Evolutionary conservation across 805 yeast genomes (phyloP).

Genomic region (Tetrapisispora arboricola): DNA sequence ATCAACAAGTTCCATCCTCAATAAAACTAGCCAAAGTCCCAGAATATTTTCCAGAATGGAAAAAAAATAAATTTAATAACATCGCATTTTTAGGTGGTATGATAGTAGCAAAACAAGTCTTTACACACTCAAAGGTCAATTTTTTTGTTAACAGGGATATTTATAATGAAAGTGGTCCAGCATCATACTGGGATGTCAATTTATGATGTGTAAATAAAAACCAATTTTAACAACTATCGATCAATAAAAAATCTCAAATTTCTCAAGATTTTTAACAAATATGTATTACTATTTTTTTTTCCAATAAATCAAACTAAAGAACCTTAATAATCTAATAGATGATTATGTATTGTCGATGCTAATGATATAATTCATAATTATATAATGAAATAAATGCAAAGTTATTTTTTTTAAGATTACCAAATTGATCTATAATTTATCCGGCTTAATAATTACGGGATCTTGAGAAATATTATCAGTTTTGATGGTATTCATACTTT

Average conservation of each 20-base stretch:
- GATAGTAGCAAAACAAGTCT: slow-evolving; percentile 78
- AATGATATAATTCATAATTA: background rate
- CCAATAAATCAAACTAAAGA: too few relatives aligned
- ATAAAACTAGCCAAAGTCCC: slow-evolving; percentile 63
- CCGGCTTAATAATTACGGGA: slow-evolving; percentile 71
- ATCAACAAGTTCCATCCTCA: slow-evolving; percentile 70
- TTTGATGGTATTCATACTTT: background rate
- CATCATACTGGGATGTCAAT: slow-evolving; percentile 62
- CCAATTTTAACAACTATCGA: background rate
- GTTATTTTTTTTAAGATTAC: background rate
- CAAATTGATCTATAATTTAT: slow-evolving; percentile 40
- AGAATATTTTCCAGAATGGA: slow-evolving; percentile 94
- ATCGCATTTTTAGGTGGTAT: slow-evolving; percentile 78
- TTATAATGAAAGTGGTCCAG: slow-evolving; percentile 74
- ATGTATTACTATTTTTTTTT: background rate
- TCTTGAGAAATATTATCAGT: slow-evolving; percentile 54
- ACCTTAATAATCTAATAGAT: too few relatives aligned
- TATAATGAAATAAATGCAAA: background rate
- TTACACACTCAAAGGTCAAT: slow-evolving; percentile 53
- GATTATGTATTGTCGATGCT: background rate
- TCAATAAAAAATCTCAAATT: too few relatives aligned
- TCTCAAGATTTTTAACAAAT: background rate
- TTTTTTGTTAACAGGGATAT: slow-evolving; percentile 58
- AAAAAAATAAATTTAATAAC: slow-evolving; percentile 65
- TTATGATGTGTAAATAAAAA: slow-evolving; percentile 16